Evolutionary conservation across 2,329 filamentous ascomycete genomes (phyloP).

Genomic region (Venturiaceae sp.): DNA sequence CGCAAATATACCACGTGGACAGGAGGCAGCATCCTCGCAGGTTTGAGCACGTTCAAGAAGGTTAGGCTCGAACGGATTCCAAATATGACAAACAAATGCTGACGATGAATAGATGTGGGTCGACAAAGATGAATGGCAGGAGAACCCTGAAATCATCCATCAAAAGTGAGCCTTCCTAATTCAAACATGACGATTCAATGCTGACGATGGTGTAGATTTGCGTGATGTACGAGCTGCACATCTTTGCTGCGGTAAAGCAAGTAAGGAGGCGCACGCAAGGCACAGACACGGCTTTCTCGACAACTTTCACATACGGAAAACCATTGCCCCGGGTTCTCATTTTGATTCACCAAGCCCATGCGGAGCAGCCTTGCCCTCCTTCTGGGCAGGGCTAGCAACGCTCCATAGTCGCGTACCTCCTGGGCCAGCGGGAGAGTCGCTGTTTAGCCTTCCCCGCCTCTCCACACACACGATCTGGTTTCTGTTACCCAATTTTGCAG

Average conservation of each 20-base stretch:
- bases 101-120: conserved; percentile 78
- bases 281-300: not conserved
- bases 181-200: not conserved
- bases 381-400: not conserved
- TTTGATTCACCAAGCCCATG: not conserved
- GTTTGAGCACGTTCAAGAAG: conserved; percentile 97
- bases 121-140: conserved; percentile 98
- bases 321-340: not conserved
- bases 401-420: not conserved
- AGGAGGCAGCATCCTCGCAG: conserved; percentile 91
- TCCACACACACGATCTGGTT: not conserved
- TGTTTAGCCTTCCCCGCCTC: not conserved
- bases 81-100: not conserved
- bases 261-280: not conserved
- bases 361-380: not conserved
- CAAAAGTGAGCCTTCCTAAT: conserved; percentile 75
- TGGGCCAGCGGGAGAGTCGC: not conserved
- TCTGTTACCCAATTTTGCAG: not conserved
- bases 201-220: not conserved
- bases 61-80: conserved; percentile 38
- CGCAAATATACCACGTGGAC: conserved; percentile 99
- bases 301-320: not conserved
- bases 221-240: not conserved
- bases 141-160: conserved; percentile 98
- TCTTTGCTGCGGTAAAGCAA: not conserved